Base-by-base conservation (phyloP, 306 rosid genomes). In the Castanospermum australe region DNA sequence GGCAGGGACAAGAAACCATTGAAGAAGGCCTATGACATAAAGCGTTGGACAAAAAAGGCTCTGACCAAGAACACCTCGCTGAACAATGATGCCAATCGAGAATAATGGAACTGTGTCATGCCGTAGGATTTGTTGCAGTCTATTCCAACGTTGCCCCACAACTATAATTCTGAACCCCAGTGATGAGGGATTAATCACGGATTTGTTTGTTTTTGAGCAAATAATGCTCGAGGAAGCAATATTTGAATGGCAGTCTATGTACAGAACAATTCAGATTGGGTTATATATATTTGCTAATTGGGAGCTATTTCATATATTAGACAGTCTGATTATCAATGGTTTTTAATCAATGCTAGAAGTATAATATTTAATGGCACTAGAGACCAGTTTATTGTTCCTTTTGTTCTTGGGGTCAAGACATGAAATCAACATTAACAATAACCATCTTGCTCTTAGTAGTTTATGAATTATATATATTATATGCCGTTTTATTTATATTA, bases 11-110 rank as follows among this genome's bases (percentile, higher is more conserved):
- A 82, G 83, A 91, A 79, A 65, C 90, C 92, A 45, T 82, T 90
- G 79, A 90, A 86, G 76, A 89, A 67, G 67, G 92, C 90, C 60
- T 91, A 93, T 67, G 97, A 88, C 64, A 86, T 93, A 9, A 90
- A 80, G 77, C 89, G 94, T 5, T 94, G 98, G 98, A 92, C 96
- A 21, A 89, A 84, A 87, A 90, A 89, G 75, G 95, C 98, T 84
- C 91, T 93, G 22, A 73, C 85, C 79, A 90, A 80, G 84, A 75
- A 87, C 63, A 79, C 64, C 63, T 42, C 87, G 0, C 57, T 6
- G 28, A 76, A 75, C 81, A 88, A 90, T 87, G 89, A 86, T 64
- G 54, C 32, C 0, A 87, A 77, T 51, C 75, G 81, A 59, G 83
- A 80, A 48, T 76, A 64, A 76, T 62, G 60, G 18, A 9, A 12